Evolutionary conservation across 345 rosid species (phyloP).

Genomic region (Eucalyptus camaldulensis): DNA sequence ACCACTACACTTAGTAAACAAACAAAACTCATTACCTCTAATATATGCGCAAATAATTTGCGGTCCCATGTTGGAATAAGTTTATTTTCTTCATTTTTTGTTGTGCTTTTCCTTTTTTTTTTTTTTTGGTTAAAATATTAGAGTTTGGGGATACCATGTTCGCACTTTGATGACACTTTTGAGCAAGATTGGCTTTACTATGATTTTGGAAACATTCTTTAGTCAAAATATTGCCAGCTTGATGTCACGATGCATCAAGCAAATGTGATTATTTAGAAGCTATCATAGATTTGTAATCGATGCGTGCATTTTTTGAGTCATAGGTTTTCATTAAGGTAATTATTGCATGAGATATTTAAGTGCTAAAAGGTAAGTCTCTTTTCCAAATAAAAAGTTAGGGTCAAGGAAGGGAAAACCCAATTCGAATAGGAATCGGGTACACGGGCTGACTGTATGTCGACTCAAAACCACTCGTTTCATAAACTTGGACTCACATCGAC

Average conservation of each 20-base stretch:
- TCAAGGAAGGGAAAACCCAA: background rate
- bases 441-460: background rate
- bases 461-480: background rate
- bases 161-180: background rate
- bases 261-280: background rate
- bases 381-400: background rate
- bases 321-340: background rate
- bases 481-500: background rate
- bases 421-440: background rate
- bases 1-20: background rate
- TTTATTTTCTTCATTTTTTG: background rate
- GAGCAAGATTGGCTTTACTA: background rate
- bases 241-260: background rate
- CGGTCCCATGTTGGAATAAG: background rate
- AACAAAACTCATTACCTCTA: background rate
- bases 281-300: background rate
- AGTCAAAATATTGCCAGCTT: background rate
- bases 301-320: background rate
- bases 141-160: background rate
- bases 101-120: background rate
- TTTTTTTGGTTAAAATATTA: background rate
- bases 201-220: background rate
- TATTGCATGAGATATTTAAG: fast-evolving
- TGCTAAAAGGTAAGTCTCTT: background rate
- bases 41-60: background rate